Evolutionary conservation across 2,329 filamentous ascomycete species (phyloP).

Genomic region (Lecanoromycetidae sp.): DNA sequence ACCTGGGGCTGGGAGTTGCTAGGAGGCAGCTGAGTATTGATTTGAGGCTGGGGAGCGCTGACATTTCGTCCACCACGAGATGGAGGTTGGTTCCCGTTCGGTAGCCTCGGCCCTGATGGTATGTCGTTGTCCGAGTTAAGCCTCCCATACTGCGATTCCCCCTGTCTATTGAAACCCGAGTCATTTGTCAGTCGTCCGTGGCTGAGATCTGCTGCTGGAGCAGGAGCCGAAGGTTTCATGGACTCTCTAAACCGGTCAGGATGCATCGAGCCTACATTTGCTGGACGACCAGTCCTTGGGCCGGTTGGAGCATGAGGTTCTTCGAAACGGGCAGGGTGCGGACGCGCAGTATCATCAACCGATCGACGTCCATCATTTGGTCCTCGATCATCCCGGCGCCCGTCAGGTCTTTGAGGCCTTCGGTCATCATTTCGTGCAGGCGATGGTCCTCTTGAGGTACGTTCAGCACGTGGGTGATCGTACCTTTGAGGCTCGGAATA

Average conservation of each 20-base stretch:
- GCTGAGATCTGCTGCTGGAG: conserved; percentile 30
- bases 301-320: conserved; percentile 42
- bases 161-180: conserved; percentile 24
- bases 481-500: conserved; percentile 8
- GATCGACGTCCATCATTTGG: conserved; percentile 27
- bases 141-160: conserved; percentile 38
- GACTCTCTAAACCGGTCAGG: conserved; percentile 29
- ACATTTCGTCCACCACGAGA: conserved; percentile 30
- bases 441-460: conserved; percentile 15
- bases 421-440: conserved; percentile 19
- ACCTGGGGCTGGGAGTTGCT: conserved; percentile 19
- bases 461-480: conserved; percentile 11
- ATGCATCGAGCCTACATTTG: conserved; percentile 18
- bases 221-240: conserved; percentile 26
- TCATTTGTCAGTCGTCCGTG: conserved; percentile 38
- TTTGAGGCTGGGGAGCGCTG: conserved; percentile 24
- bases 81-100: conserved; percentile 20
- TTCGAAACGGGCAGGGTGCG: conserved; percentile 27
- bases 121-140: conserved; percentile 38
- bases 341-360: conserved; percentile 20
- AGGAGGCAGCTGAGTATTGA: conserved; percentile 18
- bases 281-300: conserved; percentile 35
- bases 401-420: conserved; percentile 15
- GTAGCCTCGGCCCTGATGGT: conserved; percentile 42
- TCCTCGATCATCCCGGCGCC: conserved; percentile 27